A percentile compares a stretch with the other conserved stretches of the same genome.
These are phyloP conservation scores for Metschnikowia anglica DNA, from an alignment of 805 yeast genomes.

Conservation along the genomic window DNA sequence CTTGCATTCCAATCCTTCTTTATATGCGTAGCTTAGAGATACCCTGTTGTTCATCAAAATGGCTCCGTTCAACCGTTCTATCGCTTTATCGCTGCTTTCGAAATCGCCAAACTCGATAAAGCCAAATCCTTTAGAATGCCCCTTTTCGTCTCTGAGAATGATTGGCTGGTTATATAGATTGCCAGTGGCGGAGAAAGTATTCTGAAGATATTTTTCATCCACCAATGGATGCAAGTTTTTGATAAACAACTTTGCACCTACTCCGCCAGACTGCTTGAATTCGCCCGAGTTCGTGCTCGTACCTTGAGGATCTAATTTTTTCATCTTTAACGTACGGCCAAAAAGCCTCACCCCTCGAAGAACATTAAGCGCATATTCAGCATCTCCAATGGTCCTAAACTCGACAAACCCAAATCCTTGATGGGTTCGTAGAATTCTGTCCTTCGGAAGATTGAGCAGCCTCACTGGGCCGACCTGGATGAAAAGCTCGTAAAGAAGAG, in stretches of 20 bases:
- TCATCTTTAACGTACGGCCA: constrained; percentile 60
- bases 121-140: constrained; percentile 61
- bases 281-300: constrained; percentile 15
- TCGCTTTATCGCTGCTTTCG: constrained; percentile 68
- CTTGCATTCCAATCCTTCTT: constrained; percentile 48
- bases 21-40: constrained; percentile 67
- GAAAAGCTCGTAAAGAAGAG: constrained; percentile 74
- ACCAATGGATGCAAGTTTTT: constrained; percentile 67
- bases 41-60: constrained; percentile 66
- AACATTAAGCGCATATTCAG: constrained; percentile 63
- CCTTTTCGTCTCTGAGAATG: constrained; percentile 49
- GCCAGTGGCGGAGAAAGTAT: constrained; percentile 72
- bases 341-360: constrained; percentile 60
- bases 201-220: constrained; percentile 55
- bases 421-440: constrained; percentile 63
- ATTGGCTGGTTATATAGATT: constrained; percentile 49
- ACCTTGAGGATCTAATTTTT: constrained; percentile 40
- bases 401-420: constrained; percentile 92
- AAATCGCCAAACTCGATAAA: constrained; percentile 64
- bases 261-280: constrained; percentile 18
- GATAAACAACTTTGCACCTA: constrained; percentile 52
- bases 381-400: constrained; percentile 57
- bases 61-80: constrained; percentile 65
- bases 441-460: constrained; percentile 74
- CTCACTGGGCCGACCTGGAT: constrained; percentile 80